Percentiles rank a stretch among this genome's conserved stretches.
These are phyloP conservation scores for Microbotryomycetes sp. DNA, from an alignment of 1,284 basidiomycete genomes.

Conservation along the genomic window DNA sequence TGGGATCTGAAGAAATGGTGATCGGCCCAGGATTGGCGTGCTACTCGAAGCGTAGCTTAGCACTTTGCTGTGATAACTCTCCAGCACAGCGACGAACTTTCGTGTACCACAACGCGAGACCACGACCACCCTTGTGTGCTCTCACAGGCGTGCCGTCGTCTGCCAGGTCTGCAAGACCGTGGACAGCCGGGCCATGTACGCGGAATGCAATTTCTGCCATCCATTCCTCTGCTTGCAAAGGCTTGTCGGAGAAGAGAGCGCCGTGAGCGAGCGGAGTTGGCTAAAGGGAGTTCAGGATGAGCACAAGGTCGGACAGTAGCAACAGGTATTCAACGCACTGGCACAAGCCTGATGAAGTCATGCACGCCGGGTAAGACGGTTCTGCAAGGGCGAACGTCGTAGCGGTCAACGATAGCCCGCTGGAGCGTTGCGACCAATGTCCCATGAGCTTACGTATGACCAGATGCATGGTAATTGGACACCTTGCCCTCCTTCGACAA, in stretches of 20 bases:
- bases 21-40: slow-evolving; percentile 18
- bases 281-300: not conserved
- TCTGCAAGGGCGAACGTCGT: not conserved
- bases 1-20: slow-evolving; percentile 21
- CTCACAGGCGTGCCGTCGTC: slow-evolving; percentile 11
- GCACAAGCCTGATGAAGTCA: slow-evolving; percentile 36
- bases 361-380: slow-evolving; percentile 32
- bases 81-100: slow-evolving; percentile 20
- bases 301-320: not conserved
- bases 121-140: slow-evolving; percentile 34
- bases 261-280: slow-evolving; percentile 36
- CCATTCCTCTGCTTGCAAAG: slow-evolving; percentile 34
- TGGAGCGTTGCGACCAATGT: too few species aligned
- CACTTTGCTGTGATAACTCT: not conserved
- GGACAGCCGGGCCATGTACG: slow-evolving; percentile 30
- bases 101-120: slow-evolving; percentile 37
- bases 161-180: slow-evolving; percentile 12
- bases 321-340: slow-evolving; percentile 10
- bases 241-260: slow-evolving; percentile 31
- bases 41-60: slow-evolving; percentile 4
- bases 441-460: slow-evolving; percentile 28
- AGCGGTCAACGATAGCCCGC: not conserved
- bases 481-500: slow-evolving; percentile 19
- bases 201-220: slow-evolving; percentile 37
- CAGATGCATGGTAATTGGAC: slow-evolving; percentile 15